Percentiles rank a stretch among this genome's conserved stretches.
Conservation (phyloP, 2,329 filamentous ascomycete genomes). For the Penicillium glabrum region DNA sequence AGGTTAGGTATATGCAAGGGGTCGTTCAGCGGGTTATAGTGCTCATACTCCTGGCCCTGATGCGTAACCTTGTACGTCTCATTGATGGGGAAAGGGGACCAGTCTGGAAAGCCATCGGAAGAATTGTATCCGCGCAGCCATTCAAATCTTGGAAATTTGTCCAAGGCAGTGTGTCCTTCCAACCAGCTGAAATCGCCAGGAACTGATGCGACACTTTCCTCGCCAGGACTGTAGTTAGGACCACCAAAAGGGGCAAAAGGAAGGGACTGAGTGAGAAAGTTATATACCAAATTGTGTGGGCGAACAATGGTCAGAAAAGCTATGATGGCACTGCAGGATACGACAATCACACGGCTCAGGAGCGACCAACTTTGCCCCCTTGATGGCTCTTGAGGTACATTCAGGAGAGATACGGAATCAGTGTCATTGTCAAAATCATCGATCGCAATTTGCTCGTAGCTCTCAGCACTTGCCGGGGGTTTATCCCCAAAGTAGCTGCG, state of each 20-base stretch:
- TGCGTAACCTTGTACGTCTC: neutral
- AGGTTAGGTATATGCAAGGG: constrained; percentile 17
- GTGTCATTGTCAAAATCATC: constrained; percentile 13
- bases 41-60: constrained; percentile 1
- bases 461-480: constrained; percentile 5
- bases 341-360: constrained; percentile 1
- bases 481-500: neutral
- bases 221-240: constrained; percentile 1
- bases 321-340: neutral
- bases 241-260: constrained; percentile 18
- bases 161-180: constrained; percentile 7
- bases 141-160: constrained; percentile 14
- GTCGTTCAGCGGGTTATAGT: constrained; percentile 14
- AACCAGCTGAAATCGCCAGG: constrained; percentile 15
- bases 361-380: neutral
- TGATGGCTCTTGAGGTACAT: neutral
- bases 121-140: constrained; percentile 10
- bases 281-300: constrained; percentile 12
- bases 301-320: constrained; percentile 10
- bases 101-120: constrained; percentile 7
- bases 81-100: constrained; percentile 12
- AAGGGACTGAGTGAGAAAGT: constrained; percentile 17
- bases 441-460: constrained; percentile 18
- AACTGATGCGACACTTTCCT: constrained; percentile 1
- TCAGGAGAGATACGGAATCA: neutral